A percentile compares a stretch with the other conserved stretches of the same genome.
Evolutionary conservation across 495 filamentous ascomycete species (phyloP).

Genomic region (Sphaerosporella brunnea): DNA sequence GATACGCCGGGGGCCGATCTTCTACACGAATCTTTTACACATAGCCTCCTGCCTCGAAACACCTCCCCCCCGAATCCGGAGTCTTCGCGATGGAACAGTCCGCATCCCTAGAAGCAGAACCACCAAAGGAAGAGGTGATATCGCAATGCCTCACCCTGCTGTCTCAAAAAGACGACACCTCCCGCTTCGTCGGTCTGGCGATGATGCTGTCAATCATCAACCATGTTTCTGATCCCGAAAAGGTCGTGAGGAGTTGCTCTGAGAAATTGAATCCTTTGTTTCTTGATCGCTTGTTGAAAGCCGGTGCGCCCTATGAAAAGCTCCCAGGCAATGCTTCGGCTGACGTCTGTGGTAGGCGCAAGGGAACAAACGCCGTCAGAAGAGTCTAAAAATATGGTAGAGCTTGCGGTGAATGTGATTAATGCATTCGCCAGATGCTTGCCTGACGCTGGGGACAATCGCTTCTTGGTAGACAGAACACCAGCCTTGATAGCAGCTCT

Average conservation of each 20-base stretch:
- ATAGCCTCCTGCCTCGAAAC: too few species aligned
- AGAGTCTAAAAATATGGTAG: constrained; percentile 40
- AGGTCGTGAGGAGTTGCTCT: constrained; percentile 31
- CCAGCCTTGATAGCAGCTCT: constrained; percentile 34
- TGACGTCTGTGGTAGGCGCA: constrained; percentile 25
- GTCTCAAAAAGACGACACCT: constrained; percentile 41
- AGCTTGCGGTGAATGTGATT: constrained; percentile 40
- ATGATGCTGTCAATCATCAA: constrained; percentile 43
- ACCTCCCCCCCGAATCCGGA: too few species aligned
- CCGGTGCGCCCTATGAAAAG: too few species aligned
- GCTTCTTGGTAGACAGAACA: constrained; percentile 33
- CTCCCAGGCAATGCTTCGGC: too few species aligned
- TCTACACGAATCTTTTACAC: too few species aligned
- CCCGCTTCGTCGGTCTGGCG: constrained; percentile 47
- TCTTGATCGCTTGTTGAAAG: constrained; percentile 40
- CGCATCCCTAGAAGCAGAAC: not conserved
- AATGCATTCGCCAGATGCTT: constrained; percentile 41
- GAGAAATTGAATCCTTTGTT: constrained; percentile 39
- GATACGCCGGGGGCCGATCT: too few species aligned
- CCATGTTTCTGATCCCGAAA: constrained; percentile 32
- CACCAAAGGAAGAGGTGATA: constrained; percentile 3
- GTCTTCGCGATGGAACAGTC: too few species aligned
- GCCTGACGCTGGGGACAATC: constrained; percentile 30
- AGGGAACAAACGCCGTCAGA: constrained; percentile 26
- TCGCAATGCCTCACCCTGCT: constrained; percentile 28